These are phyloP conservation scores for Suhomyces choctaworum DNA, from an alignment of 1,139 yeast species.

Conservation along the genomic window DNA sequence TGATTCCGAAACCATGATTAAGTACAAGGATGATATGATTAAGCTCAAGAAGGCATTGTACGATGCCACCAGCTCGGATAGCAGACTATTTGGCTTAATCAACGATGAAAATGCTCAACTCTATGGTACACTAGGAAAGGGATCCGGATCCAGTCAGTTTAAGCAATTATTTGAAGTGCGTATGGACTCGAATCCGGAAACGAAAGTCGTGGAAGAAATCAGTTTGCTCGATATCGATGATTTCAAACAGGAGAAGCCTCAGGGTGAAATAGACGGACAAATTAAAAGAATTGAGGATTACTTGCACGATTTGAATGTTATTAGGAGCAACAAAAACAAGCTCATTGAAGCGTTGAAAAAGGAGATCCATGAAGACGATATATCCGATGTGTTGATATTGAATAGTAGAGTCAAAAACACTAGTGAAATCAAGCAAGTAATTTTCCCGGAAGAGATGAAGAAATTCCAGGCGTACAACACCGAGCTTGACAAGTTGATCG, in stretches of 20 bases:
- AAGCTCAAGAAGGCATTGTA: slow-evolving; percentile 63
- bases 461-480: slow-evolving; percentile 73
- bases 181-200: slow-evolving; percentile 8
- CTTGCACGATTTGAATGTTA: slow-evolving; percentile 42
- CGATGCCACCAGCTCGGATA: slow-evolving; percentile 70
- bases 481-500: slow-evolving; percentile 67
- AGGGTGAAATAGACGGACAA: slow-evolving; percentile 17
- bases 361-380: slow-evolving; percentile 79
- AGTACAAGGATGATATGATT: slow-evolving; percentile 51
- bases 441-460: slow-evolving; percentile 72
- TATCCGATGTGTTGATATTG: slow-evolving; percentile 71
- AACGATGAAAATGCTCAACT: slow-evolving; percentile 27
- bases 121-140: slow-evolving; percentile 34
- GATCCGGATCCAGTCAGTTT: slow-evolving; percentile 35
- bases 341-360: slow-evolving; percentile 66
- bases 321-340: slow-evolving; percentile 61
- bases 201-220: slow-evolving; percentile 28
- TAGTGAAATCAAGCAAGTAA: slow-evolving; percentile 54
- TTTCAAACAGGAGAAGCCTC: slow-evolving; percentile 25
- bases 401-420: slow-evolving; percentile 60
- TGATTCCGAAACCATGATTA: slow-evolving; percentile 13
- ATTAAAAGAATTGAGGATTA: slow-evolving; percentile 49
- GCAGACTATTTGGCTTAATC: slow-evolving; percentile 46
- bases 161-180: slow-evolving; percentile 27
- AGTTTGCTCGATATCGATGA: slow-evolving; percentile 69